Conservation (phyloP, 768 basidiomycete genomes). For the Rhodocollybia butyracea region DNA sequence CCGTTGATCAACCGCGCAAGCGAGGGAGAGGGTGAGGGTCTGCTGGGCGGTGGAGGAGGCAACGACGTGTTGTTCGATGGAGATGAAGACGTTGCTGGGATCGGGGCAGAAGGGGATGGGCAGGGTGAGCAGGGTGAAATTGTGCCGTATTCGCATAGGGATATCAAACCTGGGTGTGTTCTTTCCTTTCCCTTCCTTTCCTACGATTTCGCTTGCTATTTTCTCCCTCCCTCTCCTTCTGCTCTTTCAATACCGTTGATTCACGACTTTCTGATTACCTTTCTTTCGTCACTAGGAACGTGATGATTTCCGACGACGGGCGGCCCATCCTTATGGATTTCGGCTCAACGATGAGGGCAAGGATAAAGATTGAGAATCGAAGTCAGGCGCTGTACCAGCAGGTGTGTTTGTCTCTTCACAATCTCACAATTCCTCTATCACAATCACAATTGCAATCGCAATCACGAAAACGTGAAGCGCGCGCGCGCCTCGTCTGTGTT, state of each 20-base stretch:
- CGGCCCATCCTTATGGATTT: conserved; percentile 97
- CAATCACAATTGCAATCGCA: too few species aligned
- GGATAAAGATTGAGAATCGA: conserved; percentile 77
- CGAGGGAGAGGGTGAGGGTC: conserved; percentile 44
- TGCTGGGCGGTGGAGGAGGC: conserved; percentile 47
- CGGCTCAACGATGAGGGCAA: conserved; percentile 85
- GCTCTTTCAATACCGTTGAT: background rate
- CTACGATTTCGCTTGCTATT: background rate
- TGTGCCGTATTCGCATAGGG: conserved; percentile 93
- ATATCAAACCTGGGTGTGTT: conserved; percentile 91
- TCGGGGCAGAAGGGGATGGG: conserved; percentile 34
- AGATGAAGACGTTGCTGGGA: conserved; percentile 61
- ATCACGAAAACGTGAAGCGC: too few species aligned
- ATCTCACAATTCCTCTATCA: background rate
- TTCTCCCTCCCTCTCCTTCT: background rate
- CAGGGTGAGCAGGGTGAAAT: conserved; percentile 43
- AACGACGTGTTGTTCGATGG: conserved; percentile 79
- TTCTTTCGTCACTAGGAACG: conserved; percentile 58
- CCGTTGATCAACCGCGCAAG: conserved; percentile 30
- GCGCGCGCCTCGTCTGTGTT: background rate
- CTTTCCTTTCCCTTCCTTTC: background rate
- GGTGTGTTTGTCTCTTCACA: conserved; percentile 32
- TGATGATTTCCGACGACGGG: conserved; percentile 96
- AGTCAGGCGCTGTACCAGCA: conserved; percentile 89
- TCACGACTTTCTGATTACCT: background rate